Evolutionary conservation across 192 early-diverging fungal species (phyloP).

Genomic region (Mycoemilia scoparia): DNA sequence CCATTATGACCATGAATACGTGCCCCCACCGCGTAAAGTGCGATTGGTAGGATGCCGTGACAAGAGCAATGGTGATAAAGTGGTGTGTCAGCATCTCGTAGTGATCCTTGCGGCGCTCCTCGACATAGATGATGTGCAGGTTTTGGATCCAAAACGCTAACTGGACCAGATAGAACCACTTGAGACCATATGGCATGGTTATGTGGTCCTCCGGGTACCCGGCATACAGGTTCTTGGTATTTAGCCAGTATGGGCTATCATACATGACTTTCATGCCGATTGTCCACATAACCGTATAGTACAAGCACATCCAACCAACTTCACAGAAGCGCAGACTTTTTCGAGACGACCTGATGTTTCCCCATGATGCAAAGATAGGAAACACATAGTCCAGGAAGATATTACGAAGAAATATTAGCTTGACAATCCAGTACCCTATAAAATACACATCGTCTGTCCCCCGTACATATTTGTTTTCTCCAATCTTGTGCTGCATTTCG

Average conservation of each 20-base stretch:
- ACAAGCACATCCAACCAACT: constrained; percentile 27
- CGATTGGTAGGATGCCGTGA: constrained; percentile 25
- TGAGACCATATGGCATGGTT: constrained; percentile 20
- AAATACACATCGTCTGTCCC: constrained; percentile 41
- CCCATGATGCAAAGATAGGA: constrained; percentile 6
- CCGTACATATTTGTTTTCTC: constrained; percentile 7
- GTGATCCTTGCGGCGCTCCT: constrained; percentile 33
- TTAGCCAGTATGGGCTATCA: constrained; percentile 25
- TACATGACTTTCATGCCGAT: constrained; percentile 16
- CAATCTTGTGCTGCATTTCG: constrained; percentile 12
- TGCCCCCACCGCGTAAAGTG: constrained; percentile 36
- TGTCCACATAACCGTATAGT: constrained; percentile 16
- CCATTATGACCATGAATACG: constrained; percentile 30
- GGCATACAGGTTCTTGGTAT: constrained; percentile 19
- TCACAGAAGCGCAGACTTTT: constrained; percentile 31
- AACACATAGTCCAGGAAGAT: constrained; percentile 28
- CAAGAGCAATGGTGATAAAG: constrained; percentile 26
- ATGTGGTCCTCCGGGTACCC: constrained; percentile 30
- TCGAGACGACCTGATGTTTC: constrained; percentile 8
- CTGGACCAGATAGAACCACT: constrained; percentile 30
- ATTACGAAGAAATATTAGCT: constrained; percentile 42
- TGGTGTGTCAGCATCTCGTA: constrained; percentile 32
- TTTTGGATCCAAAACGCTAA: constrained; percentile 29
- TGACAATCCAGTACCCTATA: constrained; percentile 43
- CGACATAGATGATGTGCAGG: constrained; percentile 27